Conservation (phyloP, 352 stramenopile genomes). For the Blastocystis sp. region DNA sequence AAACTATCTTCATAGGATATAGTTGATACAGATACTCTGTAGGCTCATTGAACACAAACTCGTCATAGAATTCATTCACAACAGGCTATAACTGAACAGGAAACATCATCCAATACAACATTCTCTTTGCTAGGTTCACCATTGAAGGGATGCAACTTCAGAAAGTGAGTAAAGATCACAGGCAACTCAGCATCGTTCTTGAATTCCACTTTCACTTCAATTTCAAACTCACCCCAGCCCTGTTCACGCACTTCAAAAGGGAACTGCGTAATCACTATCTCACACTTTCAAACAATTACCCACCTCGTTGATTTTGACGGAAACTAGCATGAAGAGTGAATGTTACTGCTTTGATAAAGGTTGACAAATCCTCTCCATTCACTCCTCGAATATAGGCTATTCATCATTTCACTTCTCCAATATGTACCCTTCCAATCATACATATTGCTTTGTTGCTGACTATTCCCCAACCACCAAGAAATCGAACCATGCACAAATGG, state of each 20-base stretch:
- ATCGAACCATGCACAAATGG: conserved; percentile 55
- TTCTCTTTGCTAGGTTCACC: conserved; percentile 38
- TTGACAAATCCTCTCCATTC: conserved; percentile 61
- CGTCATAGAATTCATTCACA: conserved; percentile 52
- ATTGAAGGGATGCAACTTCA: conserved; percentile 51
- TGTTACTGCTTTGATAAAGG: conserved; percentile 28
- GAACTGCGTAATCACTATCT: conserved; percentile 47
- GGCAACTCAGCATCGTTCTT: conserved; percentile 23
- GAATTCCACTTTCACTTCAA: conserved; percentile 62
- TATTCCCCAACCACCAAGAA: conserved; percentile 33
- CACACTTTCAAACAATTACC: neutral
- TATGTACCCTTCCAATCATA: conserved; percentile 24
- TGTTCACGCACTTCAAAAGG: conserved; percentile 57
- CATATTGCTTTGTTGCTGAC: conserved; percentile 22
- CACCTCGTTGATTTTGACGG: conserved; percentile 23
- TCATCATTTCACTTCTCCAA: neutral
- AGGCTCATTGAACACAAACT: conserved; percentile 59
- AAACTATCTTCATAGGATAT: conserved; percentile 43
- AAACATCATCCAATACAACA: neutral
- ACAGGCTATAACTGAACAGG: conserved; percentile 5
- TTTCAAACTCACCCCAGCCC: conserved; percentile 57
- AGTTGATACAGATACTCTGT: conserved; percentile 61
- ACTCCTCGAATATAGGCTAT: conserved; percentile 60
- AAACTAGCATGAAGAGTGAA: conserved; percentile 54
- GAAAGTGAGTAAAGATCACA: conserved; percentile 33